phyloP scores from a whole-genome alignment of 2,329 filamentous ascomycete species.

The Monosporascus sp. region DNA sequence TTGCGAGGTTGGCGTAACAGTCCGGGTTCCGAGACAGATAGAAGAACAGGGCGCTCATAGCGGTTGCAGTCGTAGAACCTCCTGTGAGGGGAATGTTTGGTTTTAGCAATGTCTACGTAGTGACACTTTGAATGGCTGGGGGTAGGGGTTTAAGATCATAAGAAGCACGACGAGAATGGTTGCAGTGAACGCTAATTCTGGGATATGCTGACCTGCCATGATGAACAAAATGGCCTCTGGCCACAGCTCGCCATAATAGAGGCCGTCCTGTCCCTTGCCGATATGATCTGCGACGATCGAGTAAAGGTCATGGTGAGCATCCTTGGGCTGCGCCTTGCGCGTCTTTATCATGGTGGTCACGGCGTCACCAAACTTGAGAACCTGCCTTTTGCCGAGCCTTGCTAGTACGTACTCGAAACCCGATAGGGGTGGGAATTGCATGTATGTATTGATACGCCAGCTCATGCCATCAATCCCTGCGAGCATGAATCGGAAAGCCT shows the following conservation, averaged over 20 bases:
- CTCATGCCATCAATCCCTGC: background rate
- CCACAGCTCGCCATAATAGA: background rate
- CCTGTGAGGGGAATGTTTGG: background rate
- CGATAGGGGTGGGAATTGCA: background rate
- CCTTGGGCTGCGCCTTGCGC: background rate
- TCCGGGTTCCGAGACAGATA: constrained; percentile 12
- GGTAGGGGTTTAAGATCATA: too few species aligned
- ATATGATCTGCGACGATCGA: background rate
- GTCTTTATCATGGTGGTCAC: background rate
- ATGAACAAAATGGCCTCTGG: constrained; percentile 1
- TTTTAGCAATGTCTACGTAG: background rate
- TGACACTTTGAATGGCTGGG: background rate
- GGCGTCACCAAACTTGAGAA: background rate
- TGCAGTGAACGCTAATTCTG: background rate
- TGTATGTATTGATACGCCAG: constrained; percentile 1
- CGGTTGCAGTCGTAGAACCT: background rate
- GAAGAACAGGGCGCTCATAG: constrained; percentile 11
- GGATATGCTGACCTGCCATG: background rate
- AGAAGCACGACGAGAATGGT: too few species aligned
- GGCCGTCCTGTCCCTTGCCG: background rate
- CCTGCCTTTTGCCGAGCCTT: background rate
- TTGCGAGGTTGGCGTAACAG: constrained; percentile 6
- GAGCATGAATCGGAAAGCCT: background rate
- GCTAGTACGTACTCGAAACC: background rate
- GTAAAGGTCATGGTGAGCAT: constrained; percentile 1